phyloP scores from a whole-genome alignment of 202 grass and related monocot genomes.

The Brachypodium distachyon region DNA sequence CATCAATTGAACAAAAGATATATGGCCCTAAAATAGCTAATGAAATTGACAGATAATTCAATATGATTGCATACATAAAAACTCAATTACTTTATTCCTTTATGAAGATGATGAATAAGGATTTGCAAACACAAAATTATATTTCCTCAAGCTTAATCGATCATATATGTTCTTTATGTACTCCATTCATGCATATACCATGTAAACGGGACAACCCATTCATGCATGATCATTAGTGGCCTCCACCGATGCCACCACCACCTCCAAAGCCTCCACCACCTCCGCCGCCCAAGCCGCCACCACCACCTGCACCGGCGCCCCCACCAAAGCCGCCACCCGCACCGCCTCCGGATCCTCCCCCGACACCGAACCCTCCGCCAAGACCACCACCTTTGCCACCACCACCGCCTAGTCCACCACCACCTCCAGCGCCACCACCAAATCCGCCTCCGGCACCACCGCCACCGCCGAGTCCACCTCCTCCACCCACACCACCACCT shows the following conservation, averaged over 20 bases:
- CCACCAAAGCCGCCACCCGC: neutral
- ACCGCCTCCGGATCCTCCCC: neutral
- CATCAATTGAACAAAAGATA: no score
- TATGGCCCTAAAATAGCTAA: no score
- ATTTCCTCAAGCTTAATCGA: neutral
- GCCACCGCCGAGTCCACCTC: slow-evolving; percentile 8
- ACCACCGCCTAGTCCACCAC: neutral
- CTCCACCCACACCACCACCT: neutral
- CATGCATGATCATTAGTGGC: neutral
- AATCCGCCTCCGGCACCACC: neutral
- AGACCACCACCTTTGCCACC: neutral
- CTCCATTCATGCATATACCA: neutral
- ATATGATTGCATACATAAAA: neutral
- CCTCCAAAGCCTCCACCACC: slow-evolving; percentile 27
- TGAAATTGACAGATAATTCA: no score
- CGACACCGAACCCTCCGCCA: neutral
- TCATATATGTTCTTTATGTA: neutral
- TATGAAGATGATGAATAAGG: neutral
- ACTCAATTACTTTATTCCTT: slow-evolving; percentile 7
- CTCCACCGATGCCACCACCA: neutral
- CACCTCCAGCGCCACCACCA: neutral
- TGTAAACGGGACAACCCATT: neutral
- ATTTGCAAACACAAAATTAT: neutral
- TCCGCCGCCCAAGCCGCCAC: neutral
- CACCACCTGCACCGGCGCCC: neutral